Evolutionary conservation across 805 yeast genomes (phyloP), one percentile per base, ranked within the genome.

Genomic region (Candida sithepensis): DNA sequence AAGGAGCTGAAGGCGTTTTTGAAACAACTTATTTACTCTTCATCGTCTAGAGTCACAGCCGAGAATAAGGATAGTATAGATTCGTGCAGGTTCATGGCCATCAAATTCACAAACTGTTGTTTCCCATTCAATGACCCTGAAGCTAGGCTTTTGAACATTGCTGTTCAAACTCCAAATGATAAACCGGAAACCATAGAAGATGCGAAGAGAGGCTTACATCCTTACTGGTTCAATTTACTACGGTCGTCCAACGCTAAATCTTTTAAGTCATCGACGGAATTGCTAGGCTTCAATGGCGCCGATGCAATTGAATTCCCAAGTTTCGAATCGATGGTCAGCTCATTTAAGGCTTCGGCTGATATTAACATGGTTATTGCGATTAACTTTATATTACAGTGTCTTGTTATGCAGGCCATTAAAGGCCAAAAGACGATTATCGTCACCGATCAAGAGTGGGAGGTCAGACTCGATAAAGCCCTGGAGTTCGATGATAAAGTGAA

Each of bases 131-230:
- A 71, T 45, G 90, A 88, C 61, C 61, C 85, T 0, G 78, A 78
- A 32, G 87, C 91, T 0, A 71, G 97, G 49, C 57, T 78, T 41
- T 67, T 88, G 34, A 83, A 89, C 59, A 64, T 90, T 18, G 62
- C 84, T 41, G 96, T 13, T 64, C 87, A 4, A 67, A 78, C 19
- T 58, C 49, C 73, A 12, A 64, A 61, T 2, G 86, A 86, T 54
- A 73, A 84, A 47, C 73, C 87, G 2, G 96, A 88, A 55, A 81
- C 88, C 0, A 70, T 84, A 2, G 96, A 89, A 57, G 97, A 89
- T 61, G 85, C 96, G 0, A 64, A 63, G 4, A 81, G 79, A 52
- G 97, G 97, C 0, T 67, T 92, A 24, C 82, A 89, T 63, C 97
- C 97, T 0, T 79, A 85, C 62, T 85, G 91, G 88, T 86, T 82